A percentile compares a stretch with the other conserved stretches of the same genome.
phyloP scores from a whole-genome alignment of 164 flowering plant genomes.

The Macadamia integrifolia region DNA sequence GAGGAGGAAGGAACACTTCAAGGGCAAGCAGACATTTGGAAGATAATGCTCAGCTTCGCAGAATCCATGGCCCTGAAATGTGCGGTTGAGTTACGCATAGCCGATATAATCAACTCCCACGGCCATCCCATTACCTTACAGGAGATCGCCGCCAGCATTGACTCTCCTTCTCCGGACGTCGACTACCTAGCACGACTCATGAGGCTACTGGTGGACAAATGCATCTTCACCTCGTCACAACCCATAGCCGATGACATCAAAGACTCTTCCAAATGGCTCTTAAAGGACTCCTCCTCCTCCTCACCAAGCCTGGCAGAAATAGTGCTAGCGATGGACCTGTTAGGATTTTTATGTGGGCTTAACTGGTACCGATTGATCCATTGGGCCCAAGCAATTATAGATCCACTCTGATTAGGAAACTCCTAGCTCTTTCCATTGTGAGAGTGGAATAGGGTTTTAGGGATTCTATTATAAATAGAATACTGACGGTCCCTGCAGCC shows the following conservation, averaged over 20 bases:
- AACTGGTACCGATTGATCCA: too few species aligned
- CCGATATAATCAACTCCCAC: conserved; percentile 39
- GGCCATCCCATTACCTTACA: conserved; percentile 29
- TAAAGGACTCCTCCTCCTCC: conserved; percentile 13
- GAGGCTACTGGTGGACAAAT: conserved; percentile 35
- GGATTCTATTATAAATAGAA: too few species aligned
- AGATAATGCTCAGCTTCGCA: conserved; percentile 26
- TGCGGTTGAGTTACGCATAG: conserved; percentile 40
- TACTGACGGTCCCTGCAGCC: too few species aligned
- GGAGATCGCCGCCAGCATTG: conserved; percentile 21
- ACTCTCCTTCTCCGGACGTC: conserved; percentile 20
- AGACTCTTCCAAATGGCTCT: conserved; percentile 29
- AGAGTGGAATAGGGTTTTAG: too few species aligned
- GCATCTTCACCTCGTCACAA: conserved; percentile 22
- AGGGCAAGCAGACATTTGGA: conserved; percentile 39
- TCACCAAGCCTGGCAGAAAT: conserved; percentile 6
- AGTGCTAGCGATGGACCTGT: conserved; percentile 2
- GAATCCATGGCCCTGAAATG: conserved; percentile 43
- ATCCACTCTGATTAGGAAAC: too few species aligned
- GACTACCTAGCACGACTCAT: conserved; percentile 37
- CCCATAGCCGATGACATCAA: conserved; percentile 8
- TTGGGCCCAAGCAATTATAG: too few species aligned
- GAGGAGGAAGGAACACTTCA: conserved; percentile 10
- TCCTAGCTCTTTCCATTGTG: too few species aligned
- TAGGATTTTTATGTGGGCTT: too few species aligned